These are phyloP conservation scores for Entomortierella lignicola DNA, from an alignment of 192 early-diverging fungal genomes.

Conservation along the genomic window DNA sequence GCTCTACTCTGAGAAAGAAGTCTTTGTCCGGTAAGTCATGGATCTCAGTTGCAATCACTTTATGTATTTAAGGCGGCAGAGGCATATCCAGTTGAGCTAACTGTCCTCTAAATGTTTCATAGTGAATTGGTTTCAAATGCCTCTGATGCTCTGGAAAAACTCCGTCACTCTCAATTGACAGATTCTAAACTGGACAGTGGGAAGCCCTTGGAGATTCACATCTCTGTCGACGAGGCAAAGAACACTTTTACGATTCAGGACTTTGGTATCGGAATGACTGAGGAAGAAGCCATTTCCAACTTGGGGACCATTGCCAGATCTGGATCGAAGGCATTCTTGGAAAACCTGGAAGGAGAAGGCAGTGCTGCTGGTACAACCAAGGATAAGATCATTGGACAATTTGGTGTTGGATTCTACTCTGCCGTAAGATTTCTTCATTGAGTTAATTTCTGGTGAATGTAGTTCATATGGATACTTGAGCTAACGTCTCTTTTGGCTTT, in stretches of 20 bases:
- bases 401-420: conserved; percentile 82
- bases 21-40: conserved; percentile 59
- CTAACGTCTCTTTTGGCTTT: conserved; percentile 56
- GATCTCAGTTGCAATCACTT: not conserved
- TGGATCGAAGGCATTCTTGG: conserved; percentile 84
- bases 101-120: not conserved
- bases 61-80: too few relatives aligned
- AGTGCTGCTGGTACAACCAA: conserved; percentile 55
- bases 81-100: not conserved
- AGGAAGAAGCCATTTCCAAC: conserved; percentile 77
- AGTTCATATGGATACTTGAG: not conserved
- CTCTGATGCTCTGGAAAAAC: conserved; percentile 72
- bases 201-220: conserved; percentile 69
- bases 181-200: conserved; percentile 53
- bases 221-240: conserved; percentile 63
- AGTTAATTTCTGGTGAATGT: not conserved
- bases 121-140: conserved; percentile 75
- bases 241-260: conserved; percentile 73
- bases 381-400: conserved; percentile 87
- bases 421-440: conserved; percentile 17
- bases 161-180: conserved; percentile 63
- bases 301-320: conserved; percentile 89
- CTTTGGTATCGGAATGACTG: conserved; percentile 86
- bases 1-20: conserved; percentile 74
- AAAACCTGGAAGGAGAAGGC: conserved; percentile 63